These are phyloP conservation scores for Chaetoceros tenuissimus DNA, from an alignment of 108 stramenopile genomes.

Conservation along the genomic window DNA sequence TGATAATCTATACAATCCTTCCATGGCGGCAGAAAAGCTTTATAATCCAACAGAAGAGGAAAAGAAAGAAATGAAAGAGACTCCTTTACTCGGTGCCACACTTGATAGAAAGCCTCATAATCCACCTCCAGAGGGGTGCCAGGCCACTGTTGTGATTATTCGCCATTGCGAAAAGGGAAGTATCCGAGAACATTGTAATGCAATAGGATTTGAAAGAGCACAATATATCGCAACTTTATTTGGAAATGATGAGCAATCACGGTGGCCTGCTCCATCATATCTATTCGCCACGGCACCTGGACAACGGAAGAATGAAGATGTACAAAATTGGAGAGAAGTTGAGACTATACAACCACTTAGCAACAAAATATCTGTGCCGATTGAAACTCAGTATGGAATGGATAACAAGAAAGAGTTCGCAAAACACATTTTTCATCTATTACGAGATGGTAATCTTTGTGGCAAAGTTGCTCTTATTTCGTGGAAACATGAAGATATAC, in stretches of 20 bases:
- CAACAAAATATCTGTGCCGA: slow-evolving; percentile 8
- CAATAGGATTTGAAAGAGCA: slow-evolving; percentile 25
- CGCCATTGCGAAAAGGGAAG: slow-evolving; percentile 30
- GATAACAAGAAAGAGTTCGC: slow-evolving; percentile 9
- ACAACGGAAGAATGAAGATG: slow-evolving; percentile 4
- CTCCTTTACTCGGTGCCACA: too few relatives aligned
- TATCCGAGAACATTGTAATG: slow-evolving; percentile 27
- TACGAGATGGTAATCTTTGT: slow-evolving; percentile 18
- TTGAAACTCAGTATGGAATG: slow-evolving; percentile 11
- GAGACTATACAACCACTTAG: slow-evolving; percentile 19
- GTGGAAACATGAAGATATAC: slow-evolving; percentile 29
- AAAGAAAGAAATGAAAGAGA: too few relatives aligned
- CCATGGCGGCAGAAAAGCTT: too few relatives aligned
- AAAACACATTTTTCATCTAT: slow-evolving; percentile 5
- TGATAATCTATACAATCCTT: too few relatives aligned
- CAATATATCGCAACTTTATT: slow-evolving; percentile 24
- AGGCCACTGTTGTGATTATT: slow-evolving; percentile 13
- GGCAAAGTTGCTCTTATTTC: slow-evolving; percentile 23
- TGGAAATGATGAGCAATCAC: slow-evolving; percentile 14
- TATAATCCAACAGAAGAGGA: too few relatives aligned
- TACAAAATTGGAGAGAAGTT: slow-evolving; percentile 25
- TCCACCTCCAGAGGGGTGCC: slow-evolving; percentile 9
- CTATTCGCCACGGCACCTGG: slow-evolving; percentile 24
- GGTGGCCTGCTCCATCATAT: slow-evolving; percentile 27
- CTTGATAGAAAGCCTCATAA: not conserved